Percentiles rank a stretch among this genome's conserved stretches.
Conservation (phyloP, 306 rosid genomes). For the Sphenostylis stenocarpa region DNA sequence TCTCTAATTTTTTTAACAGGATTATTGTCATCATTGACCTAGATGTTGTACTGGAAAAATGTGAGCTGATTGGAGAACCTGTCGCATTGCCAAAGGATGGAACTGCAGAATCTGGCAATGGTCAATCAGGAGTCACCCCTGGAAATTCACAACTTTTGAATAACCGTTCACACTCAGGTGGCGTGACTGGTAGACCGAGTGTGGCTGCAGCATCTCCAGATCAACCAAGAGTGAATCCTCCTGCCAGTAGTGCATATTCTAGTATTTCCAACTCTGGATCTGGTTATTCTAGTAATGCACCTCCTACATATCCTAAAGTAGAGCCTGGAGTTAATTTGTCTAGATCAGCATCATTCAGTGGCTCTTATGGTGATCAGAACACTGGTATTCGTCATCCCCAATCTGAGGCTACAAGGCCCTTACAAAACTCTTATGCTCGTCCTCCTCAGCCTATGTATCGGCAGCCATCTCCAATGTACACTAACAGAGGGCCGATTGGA, state of each 20-base stretch:
- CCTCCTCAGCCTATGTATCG: constrained; percentile 59
- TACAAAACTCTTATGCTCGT: constrained; percentile 45
- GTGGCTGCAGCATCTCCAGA: constrained; percentile 38
- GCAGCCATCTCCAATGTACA: constrained; percentile 66
- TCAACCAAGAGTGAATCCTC: constrained; percentile 45
- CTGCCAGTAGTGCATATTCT: constrained; percentile 41
- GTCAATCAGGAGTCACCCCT: constrained; percentile 38
- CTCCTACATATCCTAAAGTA: constrained; percentile 37
- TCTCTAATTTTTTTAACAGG: constrained; percentile 45
- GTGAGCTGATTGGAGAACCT: constrained; percentile 71
- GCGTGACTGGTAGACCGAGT: constrained; percentile 40
- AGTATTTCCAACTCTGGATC: constrained; percentile 44
- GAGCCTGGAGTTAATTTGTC: constrained; percentile 42
- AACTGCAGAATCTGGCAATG: constrained; percentile 32
- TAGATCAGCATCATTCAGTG: constrained; percentile 37
- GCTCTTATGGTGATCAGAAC: constrained; percentile 63
- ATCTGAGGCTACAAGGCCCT: constrained; percentile 47
- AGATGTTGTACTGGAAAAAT: constrained; percentile 57
- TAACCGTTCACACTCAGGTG: constrained; percentile 34
- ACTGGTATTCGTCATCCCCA: constrained; percentile 44
- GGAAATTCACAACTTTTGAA: constrained; percentile 46
- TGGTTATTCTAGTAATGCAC: constrained; percentile 37
- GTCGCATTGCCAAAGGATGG: constrained; percentile 30
- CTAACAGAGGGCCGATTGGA: constrained; percentile 68
- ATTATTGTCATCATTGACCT: constrained; percentile 69